Evolutionary conservation across 1,284 basidiomycete genomes (phyloP).

Genomic region (Stereum hirsutum): DNA sequence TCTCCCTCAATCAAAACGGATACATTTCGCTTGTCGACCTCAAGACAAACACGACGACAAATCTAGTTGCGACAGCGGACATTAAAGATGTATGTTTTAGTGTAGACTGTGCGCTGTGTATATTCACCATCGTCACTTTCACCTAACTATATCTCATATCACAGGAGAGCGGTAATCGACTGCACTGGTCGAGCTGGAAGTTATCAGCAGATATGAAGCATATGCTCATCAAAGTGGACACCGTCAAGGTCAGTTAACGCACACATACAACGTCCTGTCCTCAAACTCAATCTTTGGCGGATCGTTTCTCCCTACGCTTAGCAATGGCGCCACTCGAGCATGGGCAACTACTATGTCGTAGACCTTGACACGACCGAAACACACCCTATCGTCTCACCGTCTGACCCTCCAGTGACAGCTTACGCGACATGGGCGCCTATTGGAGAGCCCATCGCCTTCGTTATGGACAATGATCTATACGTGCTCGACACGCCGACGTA

Average conservation of each 20-base stretch:
- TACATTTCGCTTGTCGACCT: constrained; percentile 74
- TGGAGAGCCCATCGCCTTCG: constrained; percentile 76
- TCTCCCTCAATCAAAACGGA: constrained; percentile 52
- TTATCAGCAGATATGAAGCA: constrained; percentile 85
- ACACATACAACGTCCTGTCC: too few species aligned
- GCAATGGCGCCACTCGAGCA: constrained; percentile 91
- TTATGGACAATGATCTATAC: constrained; percentile 79
- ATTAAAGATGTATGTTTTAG: constrained; percentile 51
- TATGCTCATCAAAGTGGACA: constrained; percentile 71
- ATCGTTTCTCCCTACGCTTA: constrained; percentile 19
- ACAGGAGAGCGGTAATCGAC: constrained; percentile 45
- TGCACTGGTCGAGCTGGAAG: constrained; percentile 60
- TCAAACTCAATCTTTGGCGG: too few species aligned
- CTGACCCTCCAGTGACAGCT: constrained; percentile 59
- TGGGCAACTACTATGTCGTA: constrained; percentile 86
- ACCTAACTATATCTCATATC: too few species aligned
- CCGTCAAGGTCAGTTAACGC: constrained; percentile 47
- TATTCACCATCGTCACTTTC: too few species aligned
- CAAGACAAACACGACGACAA: constrained; percentile 60
- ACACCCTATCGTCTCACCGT: constrained; percentile 57
- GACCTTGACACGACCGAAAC: constrained; percentile 52
- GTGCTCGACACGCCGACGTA: constrained; percentile 57
- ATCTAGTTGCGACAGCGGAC: constrained; percentile 48
- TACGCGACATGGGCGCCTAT: constrained; percentile 84
- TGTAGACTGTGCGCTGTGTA: not conserved